Evolutionary conservation across 306 rosid genomes (phyloP).

Genomic region (Castanea crenata): DNA sequence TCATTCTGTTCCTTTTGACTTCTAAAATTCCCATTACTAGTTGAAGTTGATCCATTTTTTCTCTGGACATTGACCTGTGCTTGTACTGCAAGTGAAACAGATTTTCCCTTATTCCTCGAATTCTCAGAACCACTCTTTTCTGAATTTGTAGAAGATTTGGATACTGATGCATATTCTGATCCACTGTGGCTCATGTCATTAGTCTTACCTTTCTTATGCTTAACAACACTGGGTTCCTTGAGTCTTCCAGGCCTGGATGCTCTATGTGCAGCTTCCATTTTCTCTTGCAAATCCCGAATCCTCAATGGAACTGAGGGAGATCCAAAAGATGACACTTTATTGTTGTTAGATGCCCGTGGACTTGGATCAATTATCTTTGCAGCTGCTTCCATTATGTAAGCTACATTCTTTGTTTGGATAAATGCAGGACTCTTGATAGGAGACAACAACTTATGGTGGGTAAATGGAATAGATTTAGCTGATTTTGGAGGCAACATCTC

Average conservation of each 20-base stretch:
- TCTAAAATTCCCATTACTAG: slow-evolving; percentile 36
- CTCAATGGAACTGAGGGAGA: slow-evolving; percentile 74
- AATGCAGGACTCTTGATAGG: slow-evolving; percentile 76
- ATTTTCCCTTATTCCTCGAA: slow-evolving; percentile 50
- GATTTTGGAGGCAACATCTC: slow-evolving; percentile 88
- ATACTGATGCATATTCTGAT: slow-evolving; percentile 38
- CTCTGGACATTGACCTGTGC: slow-evolving; percentile 48
- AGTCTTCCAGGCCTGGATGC: slow-evolving; percentile 42
- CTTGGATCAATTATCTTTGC: slow-evolving; percentile 80
- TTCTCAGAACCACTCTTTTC: slow-evolving; percentile 34
- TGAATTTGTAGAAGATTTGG: slow-evolving; percentile 39
- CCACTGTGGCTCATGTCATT: slow-evolving; percentile 35
- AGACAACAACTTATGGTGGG: slow-evolving; percentile 82
- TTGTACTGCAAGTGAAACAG: slow-evolving; percentile 44
- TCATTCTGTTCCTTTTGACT: slow-evolving; percentile 50
- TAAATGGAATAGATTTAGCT: slow-evolving; percentile 79
- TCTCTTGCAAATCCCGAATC: slow-evolving; percentile 76
- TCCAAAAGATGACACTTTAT: slow-evolving; percentile 40
- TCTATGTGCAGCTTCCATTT: slow-evolving; percentile 59
- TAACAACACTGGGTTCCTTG: slow-evolving; percentile 23
- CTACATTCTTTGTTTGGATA: slow-evolving; percentile 48
- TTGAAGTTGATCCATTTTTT: slow-evolving; percentile 37
- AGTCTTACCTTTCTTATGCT: slow-evolving; percentile 35
- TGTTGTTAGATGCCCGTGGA: slow-evolving; percentile 58
- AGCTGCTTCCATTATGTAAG: slow-evolving; percentile 83